phyloP scores from a whole-genome alignment of 2,329 filamentous ascomycete species.

The Claviceps sp. region DNA sequence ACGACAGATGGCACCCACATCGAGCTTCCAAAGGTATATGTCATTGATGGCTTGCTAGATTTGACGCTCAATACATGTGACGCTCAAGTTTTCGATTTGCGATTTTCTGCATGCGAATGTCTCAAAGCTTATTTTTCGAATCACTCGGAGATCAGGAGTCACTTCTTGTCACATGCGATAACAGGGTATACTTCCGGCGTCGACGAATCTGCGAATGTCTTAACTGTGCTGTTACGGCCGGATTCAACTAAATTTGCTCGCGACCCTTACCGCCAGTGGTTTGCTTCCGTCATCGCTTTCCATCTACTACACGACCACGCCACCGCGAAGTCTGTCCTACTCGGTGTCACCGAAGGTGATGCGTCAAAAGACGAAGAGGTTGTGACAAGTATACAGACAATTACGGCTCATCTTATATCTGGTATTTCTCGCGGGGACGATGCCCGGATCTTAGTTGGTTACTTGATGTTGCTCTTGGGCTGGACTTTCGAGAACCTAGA shows the following conservation, averaged over 20 bases:
- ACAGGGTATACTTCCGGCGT: constrained; percentile 66
- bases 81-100: constrained; percentile 59
- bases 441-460: constrained; percentile 66
- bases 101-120: constrained; percentile 76
- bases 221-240: constrained; percentile 67
- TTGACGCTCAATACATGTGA: constrained; percentile 58
- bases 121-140: constrained; percentile 84
- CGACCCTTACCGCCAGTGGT: constrained; percentile 83
- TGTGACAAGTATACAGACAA: constrained; percentile 80
- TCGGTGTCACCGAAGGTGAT: constrained; percentile 79
- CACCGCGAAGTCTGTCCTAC: constrained; percentile 65
- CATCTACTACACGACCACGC: constrained; percentile 73
- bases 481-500: constrained; percentile 91
- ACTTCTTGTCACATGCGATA: constrained; percentile 81
- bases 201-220: constrained; percentile 76
- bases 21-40: constrained; percentile 55
- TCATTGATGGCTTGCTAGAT: constrained; percentile 86
- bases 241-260: constrained; percentile 44
- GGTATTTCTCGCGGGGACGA: constrained; percentile 67
- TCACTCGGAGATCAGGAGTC: constrained; percentile 66
- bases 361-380: constrained; percentile 85
- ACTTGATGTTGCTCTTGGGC: constrained; percentile 74
- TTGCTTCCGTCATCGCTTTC: constrained; percentile 75
- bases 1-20: constrained; percentile 30
- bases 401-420: constrained; percentile 74